Evolutionary conservation across 2,329 filamentous ascomycete species (phyloP), one percentile per base, ranked within the genome.

Genomic region (Paraconiothyrium brasiliense): DNA sequence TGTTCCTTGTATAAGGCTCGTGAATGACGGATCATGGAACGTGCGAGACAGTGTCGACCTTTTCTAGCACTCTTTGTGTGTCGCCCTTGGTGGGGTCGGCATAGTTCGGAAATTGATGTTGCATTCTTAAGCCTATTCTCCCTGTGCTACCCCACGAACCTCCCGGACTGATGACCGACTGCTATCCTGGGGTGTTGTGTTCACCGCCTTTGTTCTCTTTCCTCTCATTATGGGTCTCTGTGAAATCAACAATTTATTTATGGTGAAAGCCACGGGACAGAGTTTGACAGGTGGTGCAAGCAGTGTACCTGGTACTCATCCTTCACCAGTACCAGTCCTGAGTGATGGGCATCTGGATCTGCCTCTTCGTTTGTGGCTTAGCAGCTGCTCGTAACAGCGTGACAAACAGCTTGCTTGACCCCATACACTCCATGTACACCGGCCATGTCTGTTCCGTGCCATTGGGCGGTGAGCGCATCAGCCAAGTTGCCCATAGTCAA

Each of bases 41-140:
- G 61, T 27, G 46, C 52, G 63, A 54, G 59, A 58, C 60, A 63
- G 55, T 43, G 35, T 13, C 54, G 27, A 35, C 55, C 51, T 62
- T 46, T 60, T 60, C 54, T 63, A 39, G 59, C 48, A 47, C 56
- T 60, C 61, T 51, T 3, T 48, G 47, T 56, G 5, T 16, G 11
- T 57, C 54, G 8, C 24, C 41, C 41, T 44, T 35, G n/a, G 48
- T 43, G 24, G 35, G 22, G 49, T 13, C 30, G 57, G 51, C 32
- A 59, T 54, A 43, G 1, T 22, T 54, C 13, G 35, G 35, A 54
- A 54, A 54, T 54, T 54, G 13, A 34, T 16, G 50, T 54, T 54
- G 50, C 50, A 54, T 54, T 54, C 50, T 54, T 30, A 41, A 34
- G 50, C 20, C 35, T 54, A 43, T 52, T 34, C 50, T 43, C 20